Conservation (phyloP, 2,329 filamentous ascomycete genomes). For the Aspergillus spinulosporus region DNA sequence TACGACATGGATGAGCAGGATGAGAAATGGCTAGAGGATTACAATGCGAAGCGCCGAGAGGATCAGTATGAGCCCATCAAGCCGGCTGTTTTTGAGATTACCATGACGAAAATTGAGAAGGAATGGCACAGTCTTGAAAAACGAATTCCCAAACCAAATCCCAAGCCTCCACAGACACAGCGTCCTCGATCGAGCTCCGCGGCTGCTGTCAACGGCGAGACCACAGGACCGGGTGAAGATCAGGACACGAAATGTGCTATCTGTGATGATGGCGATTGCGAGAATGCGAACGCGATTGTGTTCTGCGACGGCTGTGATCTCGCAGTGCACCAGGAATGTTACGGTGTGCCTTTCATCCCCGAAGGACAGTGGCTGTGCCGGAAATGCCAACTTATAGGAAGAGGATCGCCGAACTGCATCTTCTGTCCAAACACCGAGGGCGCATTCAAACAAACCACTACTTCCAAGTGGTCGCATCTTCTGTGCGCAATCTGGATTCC, state of each 20-base stretch:
- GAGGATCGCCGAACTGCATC: constrained; percentile 90
- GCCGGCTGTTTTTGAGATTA: constrained; percentile 93
- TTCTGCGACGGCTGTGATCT: constrained; percentile 98
- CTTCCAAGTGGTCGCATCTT: constrained; percentile 93
- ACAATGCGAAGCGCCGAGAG: constrained; percentile 74
- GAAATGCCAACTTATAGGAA: constrained; percentile 92
- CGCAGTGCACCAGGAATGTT: constrained; percentile 97
- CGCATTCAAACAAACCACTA: constrained; percentile 96
- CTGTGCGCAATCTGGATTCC: constrained; percentile 99
- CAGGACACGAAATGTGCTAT: constrained; percentile 97
- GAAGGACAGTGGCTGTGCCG: constrained; percentile 98
- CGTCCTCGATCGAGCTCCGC: constrained; percentile 89
- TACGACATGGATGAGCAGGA: constrained; percentile 99
- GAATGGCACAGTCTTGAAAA: constrained; percentile 97
- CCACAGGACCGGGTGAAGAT: constrained; percentile 77
- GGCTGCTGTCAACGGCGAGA: constrained; percentile 92
- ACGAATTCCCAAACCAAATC: constrained; percentile 93
- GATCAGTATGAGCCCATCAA: constrained; percentile 80
- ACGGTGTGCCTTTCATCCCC: constrained; percentile 96
- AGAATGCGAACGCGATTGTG: constrained; percentile 98
- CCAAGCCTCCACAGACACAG: constrained; percentile 92
- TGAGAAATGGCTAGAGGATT: constrained; percentile 86
- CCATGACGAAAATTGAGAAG: constrained; percentile 98
- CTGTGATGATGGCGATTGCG: constrained; percentile 96
- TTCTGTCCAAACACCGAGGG: constrained; percentile 98